Evolutionary conservation across 1,284 basidiomycete species (phyloP).

Genomic region (Bjerkandera adusta): DNA sequence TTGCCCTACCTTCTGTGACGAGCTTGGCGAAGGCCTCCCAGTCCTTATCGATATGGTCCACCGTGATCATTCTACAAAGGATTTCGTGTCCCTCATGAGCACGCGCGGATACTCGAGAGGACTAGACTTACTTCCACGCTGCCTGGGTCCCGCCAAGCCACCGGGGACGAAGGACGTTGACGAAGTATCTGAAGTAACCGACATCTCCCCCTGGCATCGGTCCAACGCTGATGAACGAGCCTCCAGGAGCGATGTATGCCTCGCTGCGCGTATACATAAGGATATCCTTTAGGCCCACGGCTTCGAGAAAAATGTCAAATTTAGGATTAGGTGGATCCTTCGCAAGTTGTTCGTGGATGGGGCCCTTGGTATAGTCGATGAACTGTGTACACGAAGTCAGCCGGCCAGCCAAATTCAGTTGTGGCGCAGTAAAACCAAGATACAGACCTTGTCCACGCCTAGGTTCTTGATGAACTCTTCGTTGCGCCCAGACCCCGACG

Average conservation of each 20-base stretch:
- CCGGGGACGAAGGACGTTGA: constrained; percentile 27
- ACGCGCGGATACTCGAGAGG: neutral
- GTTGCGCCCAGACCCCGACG: constrained; percentile 55
- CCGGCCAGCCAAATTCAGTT: too few species aligned
- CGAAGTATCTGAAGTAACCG: constrained; percentile 1
- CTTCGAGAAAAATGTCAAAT: constrained; percentile 26
- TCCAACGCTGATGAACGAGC: constrained; percentile 43
- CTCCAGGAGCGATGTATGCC: constrained; percentile 45
- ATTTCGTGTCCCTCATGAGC: neutral
- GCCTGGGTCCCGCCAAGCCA: constrained; percentile 42
- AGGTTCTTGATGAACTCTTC: constrained; percentile 37
- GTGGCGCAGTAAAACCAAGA: too few species aligned
- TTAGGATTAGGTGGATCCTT: constrained; percentile 25
- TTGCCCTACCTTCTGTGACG: constrained; percentile 39
- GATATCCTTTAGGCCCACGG: constrained; percentile 29
- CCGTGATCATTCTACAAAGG: constrained; percentile 26
- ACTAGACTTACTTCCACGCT: constrained; percentile 36
- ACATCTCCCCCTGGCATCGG: constrained; percentile 29
- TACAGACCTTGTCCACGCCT: constrained; percentile 42
- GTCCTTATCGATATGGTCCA: constrained; percentile 32
- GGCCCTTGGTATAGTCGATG: constrained; percentile 15
- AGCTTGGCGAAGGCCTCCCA: constrained; percentile 35
- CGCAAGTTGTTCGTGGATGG: constrained; percentile 29
- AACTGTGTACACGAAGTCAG: neutral
- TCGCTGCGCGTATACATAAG: constrained; percentile 38